Evolutionary conservation across 108 stramenopile species (phyloP).

Genomic region (Pseudonitzschia multiseries): DNA sequence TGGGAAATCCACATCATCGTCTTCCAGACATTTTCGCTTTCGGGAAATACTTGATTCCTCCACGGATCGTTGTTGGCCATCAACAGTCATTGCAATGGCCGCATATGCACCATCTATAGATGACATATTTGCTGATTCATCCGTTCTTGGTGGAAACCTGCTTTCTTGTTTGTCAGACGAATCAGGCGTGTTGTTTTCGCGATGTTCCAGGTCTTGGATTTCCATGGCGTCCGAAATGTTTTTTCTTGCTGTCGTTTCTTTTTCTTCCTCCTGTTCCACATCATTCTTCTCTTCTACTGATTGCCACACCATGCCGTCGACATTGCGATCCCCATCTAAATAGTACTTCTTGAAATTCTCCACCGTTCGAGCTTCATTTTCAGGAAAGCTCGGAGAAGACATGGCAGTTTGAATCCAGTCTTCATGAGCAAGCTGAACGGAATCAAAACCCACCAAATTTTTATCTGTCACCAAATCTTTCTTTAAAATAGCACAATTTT

Average conservation of each 20-base stretch:
- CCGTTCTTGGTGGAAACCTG: background rate
- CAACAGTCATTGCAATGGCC: background rate
- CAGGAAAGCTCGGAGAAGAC: slow-evolving; percentile 15
- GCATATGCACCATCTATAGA: background rate
- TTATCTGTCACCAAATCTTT: slow-evolving; percentile 44
- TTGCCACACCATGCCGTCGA: slow-evolving; percentile 62
- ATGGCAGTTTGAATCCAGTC: slow-evolving; percentile 49
- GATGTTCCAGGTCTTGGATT: background rate
- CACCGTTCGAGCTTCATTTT: slow-evolving; percentile 13
- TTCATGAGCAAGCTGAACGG: slow-evolving; percentile 50
- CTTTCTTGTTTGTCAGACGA: background rate
- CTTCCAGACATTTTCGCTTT: slow-evolving; percentile 4
- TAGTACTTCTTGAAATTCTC: slow-evolving; percentile 44
- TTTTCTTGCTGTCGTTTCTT: background rate
- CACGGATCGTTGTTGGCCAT: background rate
- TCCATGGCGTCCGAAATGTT: background rate
- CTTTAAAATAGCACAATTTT: slow-evolving; percentile 43
- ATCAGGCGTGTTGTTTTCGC: background rate
- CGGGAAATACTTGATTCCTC: background rate
- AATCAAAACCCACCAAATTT: slow-evolving; percentile 54
- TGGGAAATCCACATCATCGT: background rate
- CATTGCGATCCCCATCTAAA: slow-evolving; percentile 40
- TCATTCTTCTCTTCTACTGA: background rate
- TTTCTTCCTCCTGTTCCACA: background rate
- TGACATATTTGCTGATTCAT: slow-evolving; percentile 5